Evolutionary conservation across 2,329 filamentous ascomycete genomes (phyloP), one percentile per base, ranked within the genome.

Genomic region (Sclerotinia sclerotiorum): DNA sequence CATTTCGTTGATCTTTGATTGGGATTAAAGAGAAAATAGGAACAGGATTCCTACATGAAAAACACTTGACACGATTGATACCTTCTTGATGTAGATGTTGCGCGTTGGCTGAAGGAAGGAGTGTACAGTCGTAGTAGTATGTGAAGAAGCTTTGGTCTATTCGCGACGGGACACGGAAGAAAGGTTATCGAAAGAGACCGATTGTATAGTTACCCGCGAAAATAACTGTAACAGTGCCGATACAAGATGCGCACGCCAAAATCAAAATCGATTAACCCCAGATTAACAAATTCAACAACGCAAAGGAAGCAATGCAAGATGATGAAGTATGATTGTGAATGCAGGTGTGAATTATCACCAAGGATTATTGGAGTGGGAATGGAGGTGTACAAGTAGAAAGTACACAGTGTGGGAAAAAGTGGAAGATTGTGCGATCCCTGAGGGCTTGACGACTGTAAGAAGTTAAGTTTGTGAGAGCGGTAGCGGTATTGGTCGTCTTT

Each of bases 351-450:
- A 29, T 46, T 60, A n/a, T 32, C 15, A 46, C 46, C 57, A 46
- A 60, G 57, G 57, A 60, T 60, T 46, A 60, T 29, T 8, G 35
- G 32, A 55, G 48, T 65, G 62, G 35, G 29, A 42, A 35, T 27
- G 7, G 5, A 17, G 7, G 44, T 64, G 39, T 27, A 39, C 51
- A 58, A 58, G 56, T 13, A 29, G 27, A 58, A 58, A 58, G 61
- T 27, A 64, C 35, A n/a, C 21, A 27, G 44, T 13, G 42, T 46
- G 11, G 24, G 58, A 15, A 48, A 48, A 27, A 29, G 48, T 63
- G 57, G 56, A 63, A 67, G 49, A 46, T 69, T 58, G 32, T 63
- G 49, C 56, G 57, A 69, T 69, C 68, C 64, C 56, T 67, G 69
- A 66, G 54, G 32, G 54, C 54, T n/a, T 56, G 54, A 21, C 35